Conservation (phyloP, 1,139 yeast species). For the Candida tropicalis region DNA sequence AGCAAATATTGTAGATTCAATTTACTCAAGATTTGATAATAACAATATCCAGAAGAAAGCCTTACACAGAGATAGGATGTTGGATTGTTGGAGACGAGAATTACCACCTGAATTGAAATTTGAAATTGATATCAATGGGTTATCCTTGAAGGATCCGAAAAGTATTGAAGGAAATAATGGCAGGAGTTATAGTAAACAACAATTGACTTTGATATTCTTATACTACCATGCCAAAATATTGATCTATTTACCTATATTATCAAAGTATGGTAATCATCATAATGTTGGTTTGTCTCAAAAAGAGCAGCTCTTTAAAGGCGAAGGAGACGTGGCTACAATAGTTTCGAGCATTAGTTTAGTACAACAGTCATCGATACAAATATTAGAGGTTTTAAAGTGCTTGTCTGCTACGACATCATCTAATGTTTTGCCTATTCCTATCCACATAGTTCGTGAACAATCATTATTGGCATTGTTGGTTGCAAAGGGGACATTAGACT, state of each 20-base stretch:
- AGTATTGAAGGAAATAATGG: constrained; percentile 26
- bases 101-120: constrained; percentile 64
- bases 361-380: constrained; percentile 73
- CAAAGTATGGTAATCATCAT: constrained; percentile 47
- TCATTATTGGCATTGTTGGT: constrained; percentile 70
- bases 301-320: constrained; percentile 35
- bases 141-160: constrained; percentile 42
- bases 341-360: constrained; percentile 56
- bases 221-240: constrained; percentile 81
- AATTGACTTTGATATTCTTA: constrained; percentile 60
- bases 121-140: constrained; percentile 68
- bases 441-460: constrained; percentile 69
- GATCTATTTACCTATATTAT: constrained; percentile 76
- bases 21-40: constrained; percentile 52
- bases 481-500: constrained; percentile 79
- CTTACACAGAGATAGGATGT: constrained; percentile 61
- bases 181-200: constrained; percentile 46
- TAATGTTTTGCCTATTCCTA: constrained; percentile 60
- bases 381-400: constrained; percentile 59
- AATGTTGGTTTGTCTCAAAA: constrained; percentile 48
- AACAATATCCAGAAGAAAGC: constrained; percentile 41
- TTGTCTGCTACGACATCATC: constrained; percentile 46
- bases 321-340: constrained; percentile 28
- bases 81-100: constrained; percentile 80
- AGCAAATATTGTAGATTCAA: constrained; percentile 71